Percentiles rank a stretch among this genome's conserved stretches.
Conservation (phyloP, 257 asterid genomes). For the Coffea canephora region DNA sequence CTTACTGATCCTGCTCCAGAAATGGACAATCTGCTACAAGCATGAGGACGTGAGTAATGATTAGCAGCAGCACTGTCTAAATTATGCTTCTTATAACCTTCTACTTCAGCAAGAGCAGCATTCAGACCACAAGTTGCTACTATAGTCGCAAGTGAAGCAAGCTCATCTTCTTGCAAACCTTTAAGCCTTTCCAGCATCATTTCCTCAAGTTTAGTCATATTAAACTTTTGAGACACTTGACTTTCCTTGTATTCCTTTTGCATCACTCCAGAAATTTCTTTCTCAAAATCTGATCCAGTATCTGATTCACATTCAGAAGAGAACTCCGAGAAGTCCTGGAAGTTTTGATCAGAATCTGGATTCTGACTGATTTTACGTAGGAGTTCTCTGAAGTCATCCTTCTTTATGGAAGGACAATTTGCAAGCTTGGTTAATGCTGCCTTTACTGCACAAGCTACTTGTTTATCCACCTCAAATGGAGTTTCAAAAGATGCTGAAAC, state of each 20-base stretch:
- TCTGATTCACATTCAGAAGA: slow-evolving; percentile 59
- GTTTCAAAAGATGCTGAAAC: slow-evolving; percentile 80
- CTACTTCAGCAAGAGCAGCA: slow-evolving; percentile 67
- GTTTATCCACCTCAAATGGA: slow-evolving; percentile 90
- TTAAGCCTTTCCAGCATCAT: slow-evolving; percentile 81
- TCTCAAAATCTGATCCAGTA: slow-evolving; percentile 36
- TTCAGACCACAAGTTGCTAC: slow-evolving; percentile 89
- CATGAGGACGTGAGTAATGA: slow-evolving; percentile 26
- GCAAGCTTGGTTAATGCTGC: slow-evolving; percentile 79
- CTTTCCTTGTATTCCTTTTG: slow-evolving; percentile 30
- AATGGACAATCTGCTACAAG: slow-evolving; percentile 28
- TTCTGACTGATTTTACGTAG: slow-evolving; percentile 73
- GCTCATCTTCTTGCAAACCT: slow-evolving; percentile 76
- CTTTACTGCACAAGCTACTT: slow-evolving; percentile 86
- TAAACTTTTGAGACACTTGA: slow-evolving; percentile 40
- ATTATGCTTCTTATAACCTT: slow-evolving; percentile 24
- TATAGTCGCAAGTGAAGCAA: slow-evolving; percentile 91
- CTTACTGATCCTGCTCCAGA: slow-evolving; percentile 27
- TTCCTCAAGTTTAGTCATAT: slow-evolving; percentile 43
- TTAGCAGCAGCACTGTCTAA: slow-evolving; percentile 10
- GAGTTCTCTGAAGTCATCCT: slow-evolving; percentile 74
- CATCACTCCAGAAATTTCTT: slow-evolving; percentile 18
- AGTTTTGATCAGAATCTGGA: slow-evolving; percentile 59
- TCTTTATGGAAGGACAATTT: slow-evolving; percentile 56
- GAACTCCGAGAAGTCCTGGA: slow-evolving; percentile 29